Evolutionary conservation across 2,329 filamentous ascomycete species (phyloP), one percentile per base, ranked within the genome.

Genomic region (Pseudocercospora crystallina): DNA sequence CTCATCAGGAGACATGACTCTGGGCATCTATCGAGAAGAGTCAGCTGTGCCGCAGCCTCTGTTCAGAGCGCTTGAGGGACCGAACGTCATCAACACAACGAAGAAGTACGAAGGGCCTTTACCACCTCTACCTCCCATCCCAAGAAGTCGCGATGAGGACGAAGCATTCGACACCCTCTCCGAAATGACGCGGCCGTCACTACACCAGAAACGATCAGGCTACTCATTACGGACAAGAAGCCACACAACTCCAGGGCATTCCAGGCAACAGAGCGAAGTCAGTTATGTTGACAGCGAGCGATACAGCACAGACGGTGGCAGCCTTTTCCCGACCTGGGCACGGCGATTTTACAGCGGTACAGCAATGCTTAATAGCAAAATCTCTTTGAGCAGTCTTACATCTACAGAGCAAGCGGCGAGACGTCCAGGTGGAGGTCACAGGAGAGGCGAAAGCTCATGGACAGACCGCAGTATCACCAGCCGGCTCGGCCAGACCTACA

Each of bases 281-380:
- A 64, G 61, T 42, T 60, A 61, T 34, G 47, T 54, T 15, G 63
- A 65, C 10, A 66, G 59, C 39, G 63, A 68, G 3, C 45, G 53
- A 36, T 47, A 39, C 36, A 60, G 58, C 43, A 49, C 42, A 2
- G 52, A 57, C 15, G 62, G 58, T 14, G 68, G 61, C 44, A 61
- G 49, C 37, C 53, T 69, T 20, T 69, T 71, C 45, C 68, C 68
- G 7, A 58, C 57, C 3, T 71, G 68, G 68, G 68, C 67, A 9
- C 69, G 61, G 46, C 58, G 62, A 14, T 71, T 68, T 53, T 71
- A 71, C 56, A 59, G 57, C 14, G 62, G 65, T 3, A 61, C 57
- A 20, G 55, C 56, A 13, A 49, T 53, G 8, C 53, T 69, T 13
- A 37, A 59, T 2, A 67, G 64, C 51, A 63, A 65, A 40, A 55